phyloP scores from a whole-genome alignment of 805 yeast genomes.

The Kodamaea nitidulidarum region DNA sequence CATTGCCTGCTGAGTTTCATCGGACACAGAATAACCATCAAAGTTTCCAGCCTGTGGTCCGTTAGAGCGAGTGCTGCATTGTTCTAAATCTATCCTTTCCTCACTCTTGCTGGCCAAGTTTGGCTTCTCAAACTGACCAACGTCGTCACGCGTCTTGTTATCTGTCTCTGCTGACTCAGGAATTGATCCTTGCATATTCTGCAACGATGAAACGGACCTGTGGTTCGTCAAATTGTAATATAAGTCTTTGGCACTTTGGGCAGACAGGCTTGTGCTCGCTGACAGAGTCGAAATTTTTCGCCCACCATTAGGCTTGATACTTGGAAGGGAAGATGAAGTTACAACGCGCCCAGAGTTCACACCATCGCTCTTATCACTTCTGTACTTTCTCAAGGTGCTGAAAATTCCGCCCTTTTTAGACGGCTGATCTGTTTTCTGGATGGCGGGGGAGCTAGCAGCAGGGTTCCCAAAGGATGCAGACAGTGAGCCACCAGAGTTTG shows the following conservation, averaged over 20 bases:
- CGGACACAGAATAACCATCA: background rate
- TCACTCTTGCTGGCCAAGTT: no score
- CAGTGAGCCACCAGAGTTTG: constrained; percentile 40
- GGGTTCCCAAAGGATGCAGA: background rate
- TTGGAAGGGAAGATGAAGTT: background rate
- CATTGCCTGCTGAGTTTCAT: background rate
- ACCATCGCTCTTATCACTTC: constrained; percentile 37
- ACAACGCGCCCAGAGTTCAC: constrained; percentile 1
- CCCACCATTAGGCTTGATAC: background rate
- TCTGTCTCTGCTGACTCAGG: background rate
- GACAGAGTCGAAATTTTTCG: background rate
- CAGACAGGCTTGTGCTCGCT: background rate
- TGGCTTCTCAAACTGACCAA: no score
- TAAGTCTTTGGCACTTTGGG: background rate
- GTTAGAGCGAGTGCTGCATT: no score
- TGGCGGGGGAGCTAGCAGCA: background rate
- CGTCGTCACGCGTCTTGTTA: background rate
- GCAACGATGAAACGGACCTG: background rate
- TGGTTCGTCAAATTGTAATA: background rate
- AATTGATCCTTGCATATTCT: background rate
- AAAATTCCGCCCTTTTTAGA: constrained; percentile 31
- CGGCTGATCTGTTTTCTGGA: background rate
- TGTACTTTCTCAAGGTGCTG: constrained; percentile 38
- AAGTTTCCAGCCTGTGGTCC: background rate
- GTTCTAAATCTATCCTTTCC: background rate